Evolutionary conservation across 202 grass and related monocot genomes (phyloP), one percentile per base, ranked within the genome.

Genomic region (Saccharum hybrid): DNA sequence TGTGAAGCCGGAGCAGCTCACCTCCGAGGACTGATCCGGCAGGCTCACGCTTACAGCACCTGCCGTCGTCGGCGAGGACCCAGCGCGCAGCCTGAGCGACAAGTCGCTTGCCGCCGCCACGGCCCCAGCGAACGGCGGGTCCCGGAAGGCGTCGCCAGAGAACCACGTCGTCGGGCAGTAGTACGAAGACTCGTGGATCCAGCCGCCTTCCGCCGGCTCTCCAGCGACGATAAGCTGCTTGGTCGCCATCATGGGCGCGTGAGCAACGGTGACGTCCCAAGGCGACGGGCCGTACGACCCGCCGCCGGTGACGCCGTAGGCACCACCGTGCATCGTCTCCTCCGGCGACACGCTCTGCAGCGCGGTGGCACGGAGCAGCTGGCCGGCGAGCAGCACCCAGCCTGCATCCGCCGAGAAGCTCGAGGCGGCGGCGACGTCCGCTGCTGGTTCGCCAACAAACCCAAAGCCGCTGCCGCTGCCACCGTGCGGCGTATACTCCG

Each of bases 1-100:
- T 33, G 86, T 88, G 69, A 85, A 39, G 37, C 88, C 74, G 37
- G 92, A 93, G 81, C 82, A 87, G 82, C 82, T 90, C 71, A 90
- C 84, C 30, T 95, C 91, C 11, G 91, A 83, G 61, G 80, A 88
- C 39, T 72, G 88, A 23, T 89, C 84, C 21, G 80, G 51, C 18
- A 73, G 38, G 73, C 45, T 83, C 14, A 59, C 66, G 51, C 75
- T 71, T 65, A 41, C 76, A 22, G 83, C 81, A 48, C 66, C 85
- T 61, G 85, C 45, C 3, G 84, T 33, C 30, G 86, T 34, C 31
- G 83, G 42, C 10, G 83, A 72, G 37, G 71, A 23, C 59, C 81
- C 57, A 51, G 90, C 85, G 38, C 69, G 67, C 7, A 87, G 82
- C 70, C 90, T 82, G 21, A 93, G 78, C 51, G 86, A 86, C 4